Conservation (phyloP, 164 flowering plant genomes). For the Chimonanthus salicifolius region DNA sequence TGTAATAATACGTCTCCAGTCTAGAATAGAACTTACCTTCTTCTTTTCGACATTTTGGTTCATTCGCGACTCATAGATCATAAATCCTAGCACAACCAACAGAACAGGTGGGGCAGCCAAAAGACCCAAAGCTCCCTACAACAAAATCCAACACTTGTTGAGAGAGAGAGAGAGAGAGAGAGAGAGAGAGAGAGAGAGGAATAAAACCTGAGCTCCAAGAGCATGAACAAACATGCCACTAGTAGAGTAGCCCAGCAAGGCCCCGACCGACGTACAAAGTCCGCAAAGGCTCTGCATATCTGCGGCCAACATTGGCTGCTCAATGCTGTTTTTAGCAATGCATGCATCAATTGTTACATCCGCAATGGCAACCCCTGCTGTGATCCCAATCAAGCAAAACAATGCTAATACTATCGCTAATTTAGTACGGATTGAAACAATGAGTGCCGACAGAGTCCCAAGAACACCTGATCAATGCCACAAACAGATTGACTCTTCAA, state of each 20-base stretch:
- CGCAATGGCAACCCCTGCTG: slow-evolving; percentile 53
- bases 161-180: neutral
- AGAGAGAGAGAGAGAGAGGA: too few species aligned
- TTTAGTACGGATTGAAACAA: slow-evolving; percentile 27
- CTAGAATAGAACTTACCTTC: slow-evolving; percentile 22
- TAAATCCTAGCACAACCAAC: slow-evolving; percentile 43
- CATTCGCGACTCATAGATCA: slow-evolving; percentile 40
- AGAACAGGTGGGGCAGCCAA: slow-evolving; percentile 46
- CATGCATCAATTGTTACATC: slow-evolving; percentile 77
- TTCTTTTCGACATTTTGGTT: slow-evolving; percentile 21
- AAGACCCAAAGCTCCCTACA: slow-evolving; percentile 58
- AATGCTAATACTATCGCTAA: slow-evolving; percentile 39
- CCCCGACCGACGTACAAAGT: slow-evolving; percentile 53
- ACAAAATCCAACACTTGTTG: neutral
- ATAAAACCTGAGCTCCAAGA: slow-evolving; percentile 60
- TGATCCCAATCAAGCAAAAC: slow-evolving; percentile 40
- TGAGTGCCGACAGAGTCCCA: slow-evolving; percentile 39
- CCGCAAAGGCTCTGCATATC: slow-evolving; percentile 78
- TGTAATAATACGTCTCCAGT: too few species aligned
- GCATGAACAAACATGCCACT: slow-evolving; percentile 65
- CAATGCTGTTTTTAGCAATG: slow-evolving; percentile 57
- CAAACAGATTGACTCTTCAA: neutral
- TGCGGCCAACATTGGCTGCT: slow-evolving; percentile 44
- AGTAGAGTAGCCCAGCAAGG: slow-evolving; percentile 53
- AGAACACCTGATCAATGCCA: slow-evolving; percentile 25